phyloP scores from a whole-genome alignment of 345 rosid genomes.

The Salix exigua region DNA sequence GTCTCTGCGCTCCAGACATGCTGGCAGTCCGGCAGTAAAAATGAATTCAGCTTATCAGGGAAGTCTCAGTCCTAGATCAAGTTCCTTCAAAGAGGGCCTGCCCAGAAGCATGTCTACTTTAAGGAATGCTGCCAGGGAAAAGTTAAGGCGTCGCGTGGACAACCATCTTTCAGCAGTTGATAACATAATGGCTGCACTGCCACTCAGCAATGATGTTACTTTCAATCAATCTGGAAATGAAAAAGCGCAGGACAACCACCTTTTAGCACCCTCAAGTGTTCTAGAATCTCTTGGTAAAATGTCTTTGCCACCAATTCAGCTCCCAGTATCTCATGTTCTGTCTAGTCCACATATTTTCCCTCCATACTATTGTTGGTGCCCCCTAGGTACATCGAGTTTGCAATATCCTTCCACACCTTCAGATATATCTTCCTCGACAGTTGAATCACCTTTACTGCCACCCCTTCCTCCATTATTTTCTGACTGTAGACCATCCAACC shows the following conservation, averaged over 20 bases:
- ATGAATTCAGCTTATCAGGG: constrained; percentile 51
- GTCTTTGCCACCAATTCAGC: constrained; percentile 26
- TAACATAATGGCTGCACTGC: constrained; percentile 30
- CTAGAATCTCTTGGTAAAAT: constrained; percentile 45
- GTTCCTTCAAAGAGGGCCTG: constrained; percentile 70
- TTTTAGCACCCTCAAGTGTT: constrained; percentile 20
- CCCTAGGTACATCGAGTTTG: constrained; percentile 47
- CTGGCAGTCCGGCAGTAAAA: constrained; percentile 44
- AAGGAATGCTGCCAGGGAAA: constrained; percentile 57
- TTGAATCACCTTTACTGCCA: constrained; percentile 55
- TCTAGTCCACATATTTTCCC: constrained; percentile 53
- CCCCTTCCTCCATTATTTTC: constrained; percentile 65
- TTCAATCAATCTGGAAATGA: constrained; percentile 29
- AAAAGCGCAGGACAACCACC: constrained; percentile 10
- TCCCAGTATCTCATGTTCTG: constrained; percentile 37
- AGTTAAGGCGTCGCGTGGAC: constrained; percentile 59
- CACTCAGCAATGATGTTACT: constrained; percentile 24
- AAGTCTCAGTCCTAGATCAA: constrained; percentile 77
- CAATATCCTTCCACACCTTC: constrained; percentile 38
- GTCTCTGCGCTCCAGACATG: constrained; percentile 46
- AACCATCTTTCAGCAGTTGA: constrained; percentile 48
- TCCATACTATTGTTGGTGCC: constrained; percentile 94
- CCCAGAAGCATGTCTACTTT: constrained; percentile 44
- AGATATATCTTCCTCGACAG: constrained; percentile 37
- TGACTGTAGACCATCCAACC: constrained; percentile 39